Evolutionary conservation across 2,329 filamentous ascomycete species (phyloP).

Genomic region (Oidium heveae): DNA sequence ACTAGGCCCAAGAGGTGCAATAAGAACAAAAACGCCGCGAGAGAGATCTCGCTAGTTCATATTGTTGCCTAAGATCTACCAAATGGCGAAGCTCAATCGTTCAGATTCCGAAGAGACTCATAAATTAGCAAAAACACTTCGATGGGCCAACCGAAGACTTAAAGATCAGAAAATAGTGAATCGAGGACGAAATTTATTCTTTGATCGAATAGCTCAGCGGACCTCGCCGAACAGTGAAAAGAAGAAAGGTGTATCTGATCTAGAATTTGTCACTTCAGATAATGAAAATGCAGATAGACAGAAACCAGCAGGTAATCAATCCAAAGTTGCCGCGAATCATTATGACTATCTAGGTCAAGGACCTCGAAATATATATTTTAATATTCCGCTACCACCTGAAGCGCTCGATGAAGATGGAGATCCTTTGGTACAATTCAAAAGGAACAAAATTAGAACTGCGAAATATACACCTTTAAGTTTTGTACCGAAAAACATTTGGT

Average conservation of each 20-base stretch:
- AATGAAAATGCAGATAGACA: constrained; percentile 9
- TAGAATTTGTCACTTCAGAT: constrained; percentile 14
- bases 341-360: constrained; percentile 5
- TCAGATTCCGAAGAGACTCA: constrained; percentile 18
- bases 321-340: constrained; percentile 16
- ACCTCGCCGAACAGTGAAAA: constrained; percentile 37
- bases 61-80: not conserved
- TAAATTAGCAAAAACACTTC: constrained; percentile 47
- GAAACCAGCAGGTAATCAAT: constrained; percentile 10
- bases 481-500: constrained; percentile 86
- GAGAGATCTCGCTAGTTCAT: not conserved
- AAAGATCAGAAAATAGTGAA: constrained; percentile 42
- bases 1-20: not conserved
- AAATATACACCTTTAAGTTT: constrained; percentile 95
- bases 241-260: constrained; percentile 26
- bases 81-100: constrained; percentile 2
- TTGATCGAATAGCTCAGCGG: constrained; percentile 44
- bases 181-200: constrained; percentile 60
- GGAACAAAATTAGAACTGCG: constrained; percentile 93
- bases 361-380: constrained; percentile 54
- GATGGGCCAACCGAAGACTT: constrained; percentile 90
- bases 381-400: constrained; percentile 49
- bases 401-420: constrained; percentile 61
- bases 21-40: not conserved
- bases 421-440: constrained; percentile 41